A percentile compares a stretch with the other conserved stretches of the same genome.
phyloP scores from a whole-genome alignment of 1,139 yeast species.

The Hansenula lynferdii region DNA sequence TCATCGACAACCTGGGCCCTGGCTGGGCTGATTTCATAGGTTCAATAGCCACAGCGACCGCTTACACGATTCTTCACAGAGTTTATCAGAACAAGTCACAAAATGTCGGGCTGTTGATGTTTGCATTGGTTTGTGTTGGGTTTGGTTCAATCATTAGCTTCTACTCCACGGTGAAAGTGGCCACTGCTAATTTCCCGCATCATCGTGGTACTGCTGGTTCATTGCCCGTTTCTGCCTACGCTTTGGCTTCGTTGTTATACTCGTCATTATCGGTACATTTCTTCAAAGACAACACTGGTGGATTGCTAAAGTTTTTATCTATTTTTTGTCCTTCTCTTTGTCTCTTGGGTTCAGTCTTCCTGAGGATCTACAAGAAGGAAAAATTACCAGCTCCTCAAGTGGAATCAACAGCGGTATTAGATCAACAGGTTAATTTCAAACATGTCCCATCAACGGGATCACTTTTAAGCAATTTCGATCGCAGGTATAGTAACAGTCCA shows the following conservation, averaged over 20 bases:
- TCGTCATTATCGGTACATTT: conserved; percentile 39
- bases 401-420: conserved; percentile 1
- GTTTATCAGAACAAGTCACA: conserved; percentile 29
- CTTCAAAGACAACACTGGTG: conserved; percentile 40
- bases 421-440: background rate
- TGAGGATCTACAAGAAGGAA: conserved; percentile 18
- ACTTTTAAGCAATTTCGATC: conserved; percentile 7
- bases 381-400: conserved; percentile 1
- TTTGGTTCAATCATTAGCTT: conserved; percentile 63
- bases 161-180: conserved; percentile 63
- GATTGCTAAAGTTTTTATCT: conserved; percentile 27
- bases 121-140: conserved; percentile 51
- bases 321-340: conserved; percentile 26
- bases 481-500: conserved; percentile 15
- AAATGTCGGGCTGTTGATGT: conserved; percentile 32
- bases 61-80: conserved; percentile 33
- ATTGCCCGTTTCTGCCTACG: conserved; percentile 56
- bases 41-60: conserved; percentile 37
- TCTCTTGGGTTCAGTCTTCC: conserved; percentile 26
- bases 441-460: conserved; percentile 3
- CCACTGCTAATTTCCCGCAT: conserved; percentile 65
- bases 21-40: conserved; percentile 49
- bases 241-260: conserved; percentile 38
- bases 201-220: conserved; percentile 70
- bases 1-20: conserved; percentile 60